Evolutionary conservation across 306 rosid species (phyloP), one percentile per base, ranked within the genome.

Genomic region (Rosa lucieae): DNA sequence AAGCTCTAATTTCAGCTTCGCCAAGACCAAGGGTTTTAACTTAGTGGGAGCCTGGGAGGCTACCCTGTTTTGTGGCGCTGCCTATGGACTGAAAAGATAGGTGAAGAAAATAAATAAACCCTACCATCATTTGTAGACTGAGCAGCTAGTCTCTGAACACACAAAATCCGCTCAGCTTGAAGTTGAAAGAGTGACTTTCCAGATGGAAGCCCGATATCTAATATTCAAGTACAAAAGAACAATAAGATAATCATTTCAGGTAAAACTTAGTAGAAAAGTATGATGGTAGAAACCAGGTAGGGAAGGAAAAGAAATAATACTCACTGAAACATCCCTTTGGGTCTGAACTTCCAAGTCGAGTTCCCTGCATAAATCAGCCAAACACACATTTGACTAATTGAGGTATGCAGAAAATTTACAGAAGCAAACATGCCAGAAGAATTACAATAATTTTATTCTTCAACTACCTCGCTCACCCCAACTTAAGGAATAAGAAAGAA

Each of bases 261-360:
- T 46, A 72, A 66, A 53, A 17, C 17, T 72, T 9, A 47, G 12
- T 61, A 46, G 12, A n/a, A 47, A 21, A 68, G 67, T 29, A 61
- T 67, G 63, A 68, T 52, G 40, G 5, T 76, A 81, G 58, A 52
- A 75, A 84, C 66, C 46, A 77, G 63, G 76, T 56, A 29, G 67
- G 44, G 7, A 44, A 1, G 5, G 49, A 59, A 17, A 35, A 11
- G 52, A 58, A 72, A 68, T 77, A 69, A 35, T 74, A 92, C 98
- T 90, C 85, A 94, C 98, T 91, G 93, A 95, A 89, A 87, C 99
- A 95, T 79, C 99, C 99, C 76, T 95, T 95, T 67, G 99, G 99
- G 77, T 95, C 99, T 78, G 99, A 91, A 87, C 99, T 95, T 70
- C 99, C 99, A 40, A 95, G 98, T 75, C 99, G 88, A 72, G 99